phyloP scores from a whole-genome alignment of 306 rosid genomes.

The Acacia crassicarpa region DNA sequence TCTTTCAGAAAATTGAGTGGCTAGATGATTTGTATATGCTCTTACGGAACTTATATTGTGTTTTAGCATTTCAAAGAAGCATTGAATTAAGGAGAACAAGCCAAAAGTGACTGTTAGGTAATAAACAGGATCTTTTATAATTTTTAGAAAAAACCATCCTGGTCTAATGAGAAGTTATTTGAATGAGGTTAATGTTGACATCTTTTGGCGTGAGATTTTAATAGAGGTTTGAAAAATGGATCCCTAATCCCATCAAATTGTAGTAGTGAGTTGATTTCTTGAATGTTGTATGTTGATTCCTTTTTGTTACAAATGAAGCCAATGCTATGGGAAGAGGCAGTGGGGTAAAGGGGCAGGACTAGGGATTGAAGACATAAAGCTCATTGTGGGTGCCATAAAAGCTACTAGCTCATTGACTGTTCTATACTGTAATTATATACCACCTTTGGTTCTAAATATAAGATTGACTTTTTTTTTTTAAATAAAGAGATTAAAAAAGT shows the following conservation, averaged over 20 bases:
- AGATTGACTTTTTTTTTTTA: too few species aligned
- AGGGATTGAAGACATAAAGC: neutral
- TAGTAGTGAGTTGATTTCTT: neutral
- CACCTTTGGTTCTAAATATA: too few species aligned
- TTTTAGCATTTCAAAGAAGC: neutral
- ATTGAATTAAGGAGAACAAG: neutral
- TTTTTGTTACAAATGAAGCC: neutral
- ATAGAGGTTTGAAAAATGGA: neutral
- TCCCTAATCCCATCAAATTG: neutral
- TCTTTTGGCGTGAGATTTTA: neutral
- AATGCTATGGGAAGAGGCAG: neutral
- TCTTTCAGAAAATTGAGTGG: neutral
- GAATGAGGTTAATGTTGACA: neutral
- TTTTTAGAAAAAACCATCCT: neutral
- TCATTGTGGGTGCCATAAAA: neutral
- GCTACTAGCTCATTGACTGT: neutral
- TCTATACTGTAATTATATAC: neutral
- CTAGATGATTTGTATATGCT: conserved; percentile 1
- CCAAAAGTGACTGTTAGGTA: neutral
- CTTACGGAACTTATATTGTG: neutral
- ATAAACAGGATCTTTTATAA: neutral
- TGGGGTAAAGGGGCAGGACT: neutral
- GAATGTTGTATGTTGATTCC: neutral
- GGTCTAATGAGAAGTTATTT: neutral
- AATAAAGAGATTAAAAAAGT: too few species aligned